A percentile compares a stretch with the other conserved stretches of the same genome.
Conservation (phyloP, 768 basidiomycete species). For the Suillus ampliporus region DNA sequence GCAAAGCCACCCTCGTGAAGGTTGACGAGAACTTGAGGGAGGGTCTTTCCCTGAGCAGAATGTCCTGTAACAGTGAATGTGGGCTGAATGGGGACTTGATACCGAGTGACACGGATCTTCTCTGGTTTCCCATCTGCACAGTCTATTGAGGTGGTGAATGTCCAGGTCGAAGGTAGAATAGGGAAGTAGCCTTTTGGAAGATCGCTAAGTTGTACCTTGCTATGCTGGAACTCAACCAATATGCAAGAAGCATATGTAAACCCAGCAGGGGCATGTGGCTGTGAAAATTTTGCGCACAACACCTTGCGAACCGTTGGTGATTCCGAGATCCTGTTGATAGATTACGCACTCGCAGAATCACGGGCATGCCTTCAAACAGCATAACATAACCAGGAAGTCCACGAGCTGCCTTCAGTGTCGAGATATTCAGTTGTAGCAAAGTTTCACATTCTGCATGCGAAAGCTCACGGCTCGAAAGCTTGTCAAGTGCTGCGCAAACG, state of each 20-base stretch:
- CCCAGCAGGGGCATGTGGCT: background rate
- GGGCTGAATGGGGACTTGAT: constrained; percentile 33
- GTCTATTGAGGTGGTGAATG: background rate
- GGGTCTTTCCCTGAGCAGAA: constrained; percentile 36
- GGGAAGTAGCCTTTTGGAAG: constrained; percentile 26
- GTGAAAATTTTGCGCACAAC: constrained; percentile 19
- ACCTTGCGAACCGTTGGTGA: constrained; percentile 39
- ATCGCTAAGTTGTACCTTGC: background rate
- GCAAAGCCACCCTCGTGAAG: constrained; percentile 29
- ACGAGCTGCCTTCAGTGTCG: background rate
- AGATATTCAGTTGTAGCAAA: background rate
- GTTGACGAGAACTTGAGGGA: constrained; percentile 25
- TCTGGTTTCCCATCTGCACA: background rate
- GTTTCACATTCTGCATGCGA: background rate
- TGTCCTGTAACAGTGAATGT: constrained; percentile 40
- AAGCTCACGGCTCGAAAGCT: background rate
- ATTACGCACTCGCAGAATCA: constrained; percentile 31
- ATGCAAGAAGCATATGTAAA: too few relatives aligned
- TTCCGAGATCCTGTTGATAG: constrained; percentile 34
- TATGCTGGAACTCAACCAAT: too few relatives aligned
- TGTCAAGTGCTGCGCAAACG: constrained; percentile 5
- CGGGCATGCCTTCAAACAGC: constrained; percentile 37
- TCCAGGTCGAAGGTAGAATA: constrained; percentile 21
- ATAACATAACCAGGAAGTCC: constrained; percentile 28
- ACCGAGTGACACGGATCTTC: background rate